phyloP scores from a whole-genome alignment of 371 early-diverging fungal genomes.

The Rhizopus sp. region DNA sequence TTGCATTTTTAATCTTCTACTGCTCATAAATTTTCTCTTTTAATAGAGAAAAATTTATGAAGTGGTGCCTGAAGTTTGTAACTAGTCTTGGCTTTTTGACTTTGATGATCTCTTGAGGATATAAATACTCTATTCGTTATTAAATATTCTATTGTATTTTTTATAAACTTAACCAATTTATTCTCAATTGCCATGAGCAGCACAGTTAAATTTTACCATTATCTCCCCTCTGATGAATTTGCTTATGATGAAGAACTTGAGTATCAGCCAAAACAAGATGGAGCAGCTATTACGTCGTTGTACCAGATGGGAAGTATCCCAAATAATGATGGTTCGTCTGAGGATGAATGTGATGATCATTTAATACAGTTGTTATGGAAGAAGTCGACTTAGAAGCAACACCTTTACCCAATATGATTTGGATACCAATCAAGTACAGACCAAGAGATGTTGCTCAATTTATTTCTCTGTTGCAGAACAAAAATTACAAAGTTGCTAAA shows the following conservation, averaged over 20 bases:
- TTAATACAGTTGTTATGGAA: slow-evolving; percentile 20
- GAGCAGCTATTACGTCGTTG: slow-evolving; percentile 16
- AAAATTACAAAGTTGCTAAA: slow-evolving; percentile 12
- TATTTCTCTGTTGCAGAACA: slow-evolving; percentile 22
- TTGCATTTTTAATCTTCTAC: too few species aligned
- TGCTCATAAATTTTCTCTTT: too few species aligned
- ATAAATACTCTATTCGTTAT: slow-evolving; percentile 11
- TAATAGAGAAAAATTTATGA: too few species aligned
- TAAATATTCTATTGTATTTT: slow-evolving; percentile 4
- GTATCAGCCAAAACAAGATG: slow-evolving; percentile 24
- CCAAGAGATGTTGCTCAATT: slow-evolving; percentile 17
- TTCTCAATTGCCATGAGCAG: slow-evolving; percentile 15
- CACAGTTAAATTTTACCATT: slow-evolving; percentile 20
- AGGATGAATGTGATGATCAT: slow-evolving; percentile 12
- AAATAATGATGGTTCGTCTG: too few species aligned
- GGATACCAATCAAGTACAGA: slow-evolving; percentile 18
- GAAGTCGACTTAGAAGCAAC: slow-evolving; percentile 20
- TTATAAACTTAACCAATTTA: slow-evolving; percentile 23
- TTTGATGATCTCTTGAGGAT: slow-evolving; percentile 17
- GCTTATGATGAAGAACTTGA: slow-evolving; percentile 20
- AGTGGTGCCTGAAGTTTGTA: too few species aligned
- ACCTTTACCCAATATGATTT: slow-evolving; percentile 21
- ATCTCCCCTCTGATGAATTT: slow-evolving; percentile 21
- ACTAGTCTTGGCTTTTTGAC: slow-evolving; percentile 15
- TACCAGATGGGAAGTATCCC: slow-evolving; percentile 20